phyloP scores from a whole-genome alignment of 768 basidiomycete genomes.

The Kwoniella bestiolae region DNA sequence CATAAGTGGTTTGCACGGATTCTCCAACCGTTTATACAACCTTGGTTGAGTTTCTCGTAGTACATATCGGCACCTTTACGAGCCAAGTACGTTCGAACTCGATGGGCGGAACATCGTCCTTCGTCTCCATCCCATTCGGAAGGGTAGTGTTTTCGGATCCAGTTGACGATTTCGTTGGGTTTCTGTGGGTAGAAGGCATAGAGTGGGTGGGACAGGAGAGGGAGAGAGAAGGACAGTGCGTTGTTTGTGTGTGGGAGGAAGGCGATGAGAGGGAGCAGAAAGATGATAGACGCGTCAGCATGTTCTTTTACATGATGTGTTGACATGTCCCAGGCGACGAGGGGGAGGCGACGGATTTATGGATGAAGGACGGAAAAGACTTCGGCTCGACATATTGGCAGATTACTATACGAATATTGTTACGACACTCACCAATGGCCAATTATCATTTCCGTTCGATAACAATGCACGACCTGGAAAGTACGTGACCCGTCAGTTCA shows the following conservation, averaged over 20 bases:
- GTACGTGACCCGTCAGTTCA: neutral
- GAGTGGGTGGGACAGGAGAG: neutral
- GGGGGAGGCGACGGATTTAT: neutral
- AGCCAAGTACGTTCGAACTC: constrained; percentile 53
- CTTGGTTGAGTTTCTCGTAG: constrained; percentile 54
- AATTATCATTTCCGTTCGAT: constrained; percentile 52
- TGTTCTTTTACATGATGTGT: neutral
- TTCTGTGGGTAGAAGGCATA: constrained; percentile 32
- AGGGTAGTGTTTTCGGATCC: constrained; percentile 53
- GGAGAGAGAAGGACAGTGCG: neutral
- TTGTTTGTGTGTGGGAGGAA: neutral
- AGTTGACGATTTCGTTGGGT: constrained; percentile 55
- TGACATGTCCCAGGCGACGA: neutral
- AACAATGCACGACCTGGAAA: constrained; percentile 46
- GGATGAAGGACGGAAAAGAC: no score
- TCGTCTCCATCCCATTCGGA: constrained; percentile 55
- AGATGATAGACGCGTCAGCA: neutral
- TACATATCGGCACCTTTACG: constrained; percentile 56
- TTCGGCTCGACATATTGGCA: no score
- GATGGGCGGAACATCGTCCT: constrained; percentile 52
- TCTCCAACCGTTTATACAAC: constrained; percentile 50
- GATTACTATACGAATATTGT: no score
- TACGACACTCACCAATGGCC: constrained; percentile 53
- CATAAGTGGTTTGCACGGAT: constrained; percentile 53
- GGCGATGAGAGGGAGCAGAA: neutral